Evolutionary conservation across 768 basidiomycete species (phyloP), one percentile per base, ranked within the genome.

Genomic region (Tephrocybe sp.): DNA sequence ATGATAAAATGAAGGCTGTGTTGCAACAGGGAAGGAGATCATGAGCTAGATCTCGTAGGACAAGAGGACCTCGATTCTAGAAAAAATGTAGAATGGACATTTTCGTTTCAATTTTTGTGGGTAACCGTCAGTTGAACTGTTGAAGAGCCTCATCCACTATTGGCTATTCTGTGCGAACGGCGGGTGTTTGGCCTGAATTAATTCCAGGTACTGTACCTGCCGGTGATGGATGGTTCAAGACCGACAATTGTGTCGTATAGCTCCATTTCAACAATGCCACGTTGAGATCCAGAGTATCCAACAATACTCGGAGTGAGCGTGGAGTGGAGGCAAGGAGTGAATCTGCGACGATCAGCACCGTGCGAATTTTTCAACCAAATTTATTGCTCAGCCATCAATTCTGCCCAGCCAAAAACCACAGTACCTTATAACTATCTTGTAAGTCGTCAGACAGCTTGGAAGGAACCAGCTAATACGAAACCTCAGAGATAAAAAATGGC

Each of bases 401-500:
- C 4, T 26, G 26, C 26, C 26, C 7, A 26, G 3, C 7, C 26
- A 26, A 26, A 26, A 26, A 26, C 26, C 26, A 26, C 26, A 4
- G 26, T 26, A n/a, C n/a, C n/a, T n/a, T n/a, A n/a, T n/a, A n/a
- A n/a, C n/a, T n/a, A n/a, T n/a, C n/a, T 7, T 26, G 26, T 26
- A 7, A 26, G 40, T 33, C 40, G 20, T 42, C n/a, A 5, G 16
- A 19, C 2, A 3, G 14, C 11, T 42, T 33, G 13, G 10, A n/a
- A 34, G 8, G 1, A 17, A 26, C 23, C 32, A 17, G 20, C 9
- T 1, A n/a, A n/a, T 34, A n/a, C 23, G 8, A 20, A 14, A 12
- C 11, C 7, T 20, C n/a, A 39, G 14, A 38, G n/a, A 30, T 2
- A 38, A 41, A n/a, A 7, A 14, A 58, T 57, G 58, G 46, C 54